Evolutionary conservation across 108 stramenopile genomes (phyloP).

Genomic region (Craspedostauros australis): DNA sequence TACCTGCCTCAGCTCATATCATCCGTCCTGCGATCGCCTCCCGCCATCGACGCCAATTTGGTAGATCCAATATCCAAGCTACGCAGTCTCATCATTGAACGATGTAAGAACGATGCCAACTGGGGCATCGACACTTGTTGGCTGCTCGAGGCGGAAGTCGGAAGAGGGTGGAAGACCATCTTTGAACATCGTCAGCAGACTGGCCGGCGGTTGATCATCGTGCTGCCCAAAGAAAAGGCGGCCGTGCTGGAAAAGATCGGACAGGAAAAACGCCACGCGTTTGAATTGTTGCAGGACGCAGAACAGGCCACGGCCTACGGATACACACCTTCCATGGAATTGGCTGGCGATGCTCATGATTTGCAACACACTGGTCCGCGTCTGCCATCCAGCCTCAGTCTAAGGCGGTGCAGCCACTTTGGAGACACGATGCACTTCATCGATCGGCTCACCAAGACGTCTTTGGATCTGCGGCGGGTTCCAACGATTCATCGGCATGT

Average conservation of each 20-base stretch:
- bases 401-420: slow-evolving; percentile 75
- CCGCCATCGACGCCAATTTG: slow-evolving; percentile 40
- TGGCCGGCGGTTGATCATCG: slow-evolving; percentile 69
- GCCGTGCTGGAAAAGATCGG: slow-evolving; percentile 75
- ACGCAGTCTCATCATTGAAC: slow-evolving; percentile 48
- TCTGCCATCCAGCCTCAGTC: slow-evolving; percentile 58
- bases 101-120: slow-evolving; percentile 67
- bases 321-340: slow-evolving; percentile 24
- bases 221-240: slow-evolving; percentile 80
- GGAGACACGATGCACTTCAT: slow-evolving; percentile 89
- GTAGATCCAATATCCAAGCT: slow-evolving; percentile 69
- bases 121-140: slow-evolving; percentile 84
- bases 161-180: slow-evolving; percentile 74
- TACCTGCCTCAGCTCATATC: slow-evolving; percentile 82
- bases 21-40: slow-evolving; percentile 71
- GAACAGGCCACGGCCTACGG: slow-evolving; percentile 87
- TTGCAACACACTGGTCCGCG: slow-evolving; percentile 12
- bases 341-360: neutral
- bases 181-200: slow-evolving; percentile 86
- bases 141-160: slow-evolving; percentile 88
- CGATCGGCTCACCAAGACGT: slow-evolving; percentile 73
- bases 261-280: slow-evolving; percentile 66
- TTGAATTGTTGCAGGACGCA: slow-evolving; percentile 81
- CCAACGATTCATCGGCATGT: slow-evolving; percentile 39
- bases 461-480: slow-evolving; percentile 59